Percentiles rank a stretch among this genome's conserved stretches.
Conservation (phyloP, 2,329 filamentous ascomycete species). For the Pseudogymnoascus sp. region DNA sequence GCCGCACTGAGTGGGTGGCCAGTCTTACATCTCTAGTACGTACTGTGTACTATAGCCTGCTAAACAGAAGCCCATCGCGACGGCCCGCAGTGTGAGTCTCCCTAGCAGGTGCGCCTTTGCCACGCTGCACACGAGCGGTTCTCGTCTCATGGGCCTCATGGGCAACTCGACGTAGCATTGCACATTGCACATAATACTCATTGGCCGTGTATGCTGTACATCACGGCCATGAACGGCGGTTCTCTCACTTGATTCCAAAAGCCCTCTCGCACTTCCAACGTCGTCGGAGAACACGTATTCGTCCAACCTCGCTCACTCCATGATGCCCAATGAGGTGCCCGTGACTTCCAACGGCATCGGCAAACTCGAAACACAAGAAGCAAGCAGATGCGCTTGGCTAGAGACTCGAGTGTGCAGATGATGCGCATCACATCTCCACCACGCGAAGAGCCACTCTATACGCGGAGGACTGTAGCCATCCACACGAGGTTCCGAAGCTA, state of each 20-base stretch:
- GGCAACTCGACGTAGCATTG: neutral
- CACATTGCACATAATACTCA: neutral
- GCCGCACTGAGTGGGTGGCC: neutral
- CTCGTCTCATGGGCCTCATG: conserved; percentile 2
- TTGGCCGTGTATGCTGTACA: neutral
- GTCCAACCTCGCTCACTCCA: neutral
- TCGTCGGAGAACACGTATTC: neutral
- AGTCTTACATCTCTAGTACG: neutral
- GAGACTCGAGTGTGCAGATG: neutral
- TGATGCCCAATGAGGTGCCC: neutral
- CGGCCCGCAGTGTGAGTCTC: neutral
- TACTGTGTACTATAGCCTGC: conserved; percentile 4
- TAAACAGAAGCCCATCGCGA: neutral
- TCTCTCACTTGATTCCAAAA: neutral
- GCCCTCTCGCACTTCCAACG: neutral
- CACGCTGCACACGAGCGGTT: neutral
- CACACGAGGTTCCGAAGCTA: neutral
- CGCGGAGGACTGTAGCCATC: neutral
- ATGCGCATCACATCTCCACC: neutral
- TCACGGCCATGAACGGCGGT: neutral
- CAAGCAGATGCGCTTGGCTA: neutral
- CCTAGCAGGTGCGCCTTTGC: neutral
- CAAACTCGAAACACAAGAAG: conserved; percentile 6
- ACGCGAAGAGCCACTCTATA: neutral
- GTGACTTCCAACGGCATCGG: neutral